Percentiles rank a stretch among this genome's conserved stretches.
These are phyloP conservation scores for Candida arabinofermentans DNA, from an alignment of 805 yeast genomes.

Conservation along the genomic window DNA sequence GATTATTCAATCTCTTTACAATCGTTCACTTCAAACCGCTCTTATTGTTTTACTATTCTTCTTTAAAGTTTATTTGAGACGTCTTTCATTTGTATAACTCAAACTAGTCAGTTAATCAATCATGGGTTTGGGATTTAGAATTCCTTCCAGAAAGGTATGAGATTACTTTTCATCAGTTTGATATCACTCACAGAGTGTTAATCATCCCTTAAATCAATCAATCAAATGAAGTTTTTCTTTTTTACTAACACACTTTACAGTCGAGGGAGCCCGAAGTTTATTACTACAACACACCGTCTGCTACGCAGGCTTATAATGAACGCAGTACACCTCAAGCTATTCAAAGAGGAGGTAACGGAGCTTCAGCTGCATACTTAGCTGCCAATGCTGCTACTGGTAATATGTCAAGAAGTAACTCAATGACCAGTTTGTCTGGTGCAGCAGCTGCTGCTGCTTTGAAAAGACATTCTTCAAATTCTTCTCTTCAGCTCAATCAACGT, in stretches of 20 bases:
- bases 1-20: no score
- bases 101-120: background rate
- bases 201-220: background rate
- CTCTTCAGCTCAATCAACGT: background rate
- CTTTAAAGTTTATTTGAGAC: background rate
- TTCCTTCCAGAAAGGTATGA: constrained; percentile 28
- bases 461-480: constrained; percentile 17
- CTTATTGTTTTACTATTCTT: background rate
- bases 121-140: constrained; percentile 26
- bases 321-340: background rate
- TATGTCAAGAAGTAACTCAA: constrained; percentile 19
- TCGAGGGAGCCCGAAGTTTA: constrained; percentile 26
- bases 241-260: constrained; percentile 3
- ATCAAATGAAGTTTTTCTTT: background rate
- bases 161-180: no score
- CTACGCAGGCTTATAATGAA: background rate
- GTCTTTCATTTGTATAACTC: no score
- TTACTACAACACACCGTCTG: constrained; percentile 12
- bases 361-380: constrained; percentile 19
- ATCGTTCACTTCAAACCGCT: no score
- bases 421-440: constrained; percentile 25
- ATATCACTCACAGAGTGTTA: no score
- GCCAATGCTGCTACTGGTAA: constrained; percentile 22
- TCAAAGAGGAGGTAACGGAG: background rate
- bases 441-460: constrained; percentile 32